A percentile compares a stretch with the other conserved stretches of the same genome.
phyloP scores from a whole-genome alignment of 495 filamentous ascomycete genomes.

The Hypoxylon crocopeplum region DNA sequence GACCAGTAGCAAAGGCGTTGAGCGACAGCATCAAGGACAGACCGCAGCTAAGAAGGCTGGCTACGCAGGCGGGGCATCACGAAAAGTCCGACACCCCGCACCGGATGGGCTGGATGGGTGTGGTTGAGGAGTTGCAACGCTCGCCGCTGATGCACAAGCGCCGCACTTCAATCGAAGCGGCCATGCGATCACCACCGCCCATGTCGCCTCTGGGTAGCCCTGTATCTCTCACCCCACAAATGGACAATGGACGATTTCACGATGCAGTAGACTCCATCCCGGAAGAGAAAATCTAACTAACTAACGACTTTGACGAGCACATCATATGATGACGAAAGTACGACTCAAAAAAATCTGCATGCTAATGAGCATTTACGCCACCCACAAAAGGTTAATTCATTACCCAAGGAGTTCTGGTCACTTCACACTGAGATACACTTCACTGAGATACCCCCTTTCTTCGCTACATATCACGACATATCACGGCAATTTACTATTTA shows the following conservation, averaged over 20 bases:
- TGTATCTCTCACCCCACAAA: conserved; percentile 18
- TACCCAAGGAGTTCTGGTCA: conserved; percentile 34
- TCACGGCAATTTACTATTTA: conserved; percentile 20
- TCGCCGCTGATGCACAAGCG: conserved; percentile 58
- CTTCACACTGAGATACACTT: too few species aligned
- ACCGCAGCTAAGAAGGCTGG: conserved; percentile 50
- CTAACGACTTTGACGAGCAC: conserved; percentile 19
- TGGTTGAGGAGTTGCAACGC: conserved; percentile 59
- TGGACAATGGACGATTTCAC: conserved; percentile 22
- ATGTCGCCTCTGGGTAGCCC: conserved; percentile 37
- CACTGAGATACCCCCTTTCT: conserved; percentile 37
- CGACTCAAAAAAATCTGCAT: conserved; percentile 12
- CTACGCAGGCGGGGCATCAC: conserved; percentile 41
- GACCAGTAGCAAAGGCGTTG: conserved; percentile 48
- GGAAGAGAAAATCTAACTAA: conserved; percentile 23
- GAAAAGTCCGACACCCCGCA: conserved; percentile 46
- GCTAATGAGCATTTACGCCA: conserved; percentile 31
- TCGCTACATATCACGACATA: too few species aligned
- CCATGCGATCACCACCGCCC: conserved; percentile 45
- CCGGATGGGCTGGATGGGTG: conserved; percentile 58
- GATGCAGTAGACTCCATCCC: conserved; percentile 20
- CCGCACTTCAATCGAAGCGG: conserved; percentile 58
- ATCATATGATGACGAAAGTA: conserved; percentile 6
- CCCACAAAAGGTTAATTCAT: conserved; percentile 3
- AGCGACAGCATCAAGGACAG: conserved; percentile 49